Evolutionary conservation across 805 yeast genomes (phyloP), one percentile per base, ranked within the genome.

Genomic region (Yamadazyma phyllophila): DNA sequence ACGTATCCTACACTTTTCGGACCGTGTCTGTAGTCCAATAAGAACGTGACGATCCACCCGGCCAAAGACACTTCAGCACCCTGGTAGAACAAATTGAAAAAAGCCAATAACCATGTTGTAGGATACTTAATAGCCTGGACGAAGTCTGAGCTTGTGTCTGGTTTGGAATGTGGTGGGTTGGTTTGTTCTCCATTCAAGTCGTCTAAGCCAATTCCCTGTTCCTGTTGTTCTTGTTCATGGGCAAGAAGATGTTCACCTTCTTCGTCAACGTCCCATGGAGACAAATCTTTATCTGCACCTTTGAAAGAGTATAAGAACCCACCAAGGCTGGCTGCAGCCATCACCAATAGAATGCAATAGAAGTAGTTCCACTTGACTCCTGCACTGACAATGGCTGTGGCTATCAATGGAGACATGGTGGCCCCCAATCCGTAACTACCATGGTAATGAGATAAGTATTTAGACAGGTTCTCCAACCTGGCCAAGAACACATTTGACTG

Each of bases 361-460:
- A 66, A 78, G 46, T 56, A 69, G 55, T 78, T 68, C 88, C 88
- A 83, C 44, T 54, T 51, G n/a, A 73, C 57, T 2, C 80, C 81
- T 0, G 58, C 50, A 36, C 72, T 66, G 13, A 79, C 72, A 73
- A 83, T 68, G 0, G 73, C 62, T 0, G 88, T 78, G 2, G 84
- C 82, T 26, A 82, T 58, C 14, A 87, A 73, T 2, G 95, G 91
- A 2, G 88, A 75, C 1, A 82, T 51, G 38, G 87, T 81, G 1
- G 90, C 88, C 2, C 91, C 90, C 2, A 80, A 53, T 1, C 95
- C 95, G 60, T 85, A 86, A 11, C 71, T 58, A 1, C 88, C 91
- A 64, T 86, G 94, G 47, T 78, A 67, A 20, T 71, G 60, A 1
- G 91, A 87, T 63, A 84, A 70, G 47, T 78, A 69, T 43, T 74